Percentiles rank a stretch among this genome's conserved stretches.
phyloP scores from a whole-genome alignment of 2,329 filamentous ascomycete species.

The Amylocarpus encephaloides region DNA sequence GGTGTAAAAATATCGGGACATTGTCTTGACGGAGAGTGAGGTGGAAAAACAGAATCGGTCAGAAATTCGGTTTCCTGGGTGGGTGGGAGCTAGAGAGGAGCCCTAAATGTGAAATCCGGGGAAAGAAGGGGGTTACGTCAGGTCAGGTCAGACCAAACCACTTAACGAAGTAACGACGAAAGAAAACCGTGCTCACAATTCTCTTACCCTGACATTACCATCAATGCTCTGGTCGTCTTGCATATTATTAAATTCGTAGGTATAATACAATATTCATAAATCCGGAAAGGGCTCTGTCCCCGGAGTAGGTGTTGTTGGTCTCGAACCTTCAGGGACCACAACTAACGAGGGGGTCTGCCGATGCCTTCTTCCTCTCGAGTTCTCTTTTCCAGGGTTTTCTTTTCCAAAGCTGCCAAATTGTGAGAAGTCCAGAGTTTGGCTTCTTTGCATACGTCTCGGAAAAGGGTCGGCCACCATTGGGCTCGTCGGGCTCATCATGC shows the following conservation, averaged over 20 bases:
- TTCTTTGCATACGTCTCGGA: background rate
- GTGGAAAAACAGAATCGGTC: too few relatives aligned
- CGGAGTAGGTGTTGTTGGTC: background rate
- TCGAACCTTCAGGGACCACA: background rate
- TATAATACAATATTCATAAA: background rate
- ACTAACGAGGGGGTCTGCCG: background rate
- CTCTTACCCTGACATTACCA: background rate
- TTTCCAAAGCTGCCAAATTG: too few relatives aligned
- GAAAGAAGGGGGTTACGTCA: too few relatives aligned
- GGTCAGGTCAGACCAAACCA: too few relatives aligned
- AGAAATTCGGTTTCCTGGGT: too few relatives aligned
- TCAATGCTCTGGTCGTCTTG: background rate
- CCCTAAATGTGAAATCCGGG: too few relatives aligned
- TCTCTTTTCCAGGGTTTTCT: conserved; percentile 6
- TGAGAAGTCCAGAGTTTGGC: conserved; percentile 4
- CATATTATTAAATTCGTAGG: conserved; percentile 1
- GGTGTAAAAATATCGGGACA: too few relatives aligned
- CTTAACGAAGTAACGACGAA: too few relatives aligned
- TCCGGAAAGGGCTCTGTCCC: conserved; percentile 3
- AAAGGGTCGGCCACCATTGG: background rate
- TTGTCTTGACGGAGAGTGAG: too few relatives aligned
- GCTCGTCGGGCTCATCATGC: background rate
- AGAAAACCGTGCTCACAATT: background rate
- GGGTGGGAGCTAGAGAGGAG: too few relatives aligned
- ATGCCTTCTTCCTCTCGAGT: conserved; percentile 11